Base-by-base conservation (phyloP, 2,329 filamentous ascomycete species). In the Stemphylium vesicarium region DNA sequence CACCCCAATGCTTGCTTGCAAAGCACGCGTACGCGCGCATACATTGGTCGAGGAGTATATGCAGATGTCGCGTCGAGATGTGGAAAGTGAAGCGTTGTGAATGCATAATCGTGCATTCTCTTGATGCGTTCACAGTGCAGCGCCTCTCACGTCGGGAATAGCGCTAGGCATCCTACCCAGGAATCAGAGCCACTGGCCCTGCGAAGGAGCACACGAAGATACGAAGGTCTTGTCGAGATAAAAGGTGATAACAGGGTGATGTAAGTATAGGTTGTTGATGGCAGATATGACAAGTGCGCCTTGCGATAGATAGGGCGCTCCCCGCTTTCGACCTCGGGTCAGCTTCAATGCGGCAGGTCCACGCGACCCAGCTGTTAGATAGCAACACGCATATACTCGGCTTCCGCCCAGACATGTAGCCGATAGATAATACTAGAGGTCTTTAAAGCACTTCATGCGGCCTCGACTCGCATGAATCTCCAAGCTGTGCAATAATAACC, bases 1-100 rank as follows among this genome's bases (percentile, higher is more conserved):
- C 41, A 48, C 41, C 58, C 63, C 61, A 53, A 68, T 69, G 64
- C 66, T 56, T 15, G 51, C 41, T 24, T 45, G 45, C 48, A 42
- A 37, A 61, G 46, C 33, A 49, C 33, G 49, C 8, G 35, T 24
- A 39, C 31, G 10, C 38, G 38, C 29, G 18, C 11, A 13, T n/a
- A 22, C 4, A 60, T 59, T 61, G 56, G 58, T 44, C 37, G 31
- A 15, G 9, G 40, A 40, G 22, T 29, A 33, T 15, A 43, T 29
- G 22, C 22, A 29, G 20, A 7, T 18, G 2, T 31, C 36, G 31
- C 24, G 18, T 46, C 16, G n/a, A 41, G 15, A 26, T 36, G 22
- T 24, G 43, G 38, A 35, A 11, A 46, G 41, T 49, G 49, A 32
- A 29, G 45, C 38, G 20, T 26, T 13, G 32, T 29, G 4, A 24